Conservation (phyloP, 371 early-diverging fungal genomes). For the Mortierella sp. region DNA sequence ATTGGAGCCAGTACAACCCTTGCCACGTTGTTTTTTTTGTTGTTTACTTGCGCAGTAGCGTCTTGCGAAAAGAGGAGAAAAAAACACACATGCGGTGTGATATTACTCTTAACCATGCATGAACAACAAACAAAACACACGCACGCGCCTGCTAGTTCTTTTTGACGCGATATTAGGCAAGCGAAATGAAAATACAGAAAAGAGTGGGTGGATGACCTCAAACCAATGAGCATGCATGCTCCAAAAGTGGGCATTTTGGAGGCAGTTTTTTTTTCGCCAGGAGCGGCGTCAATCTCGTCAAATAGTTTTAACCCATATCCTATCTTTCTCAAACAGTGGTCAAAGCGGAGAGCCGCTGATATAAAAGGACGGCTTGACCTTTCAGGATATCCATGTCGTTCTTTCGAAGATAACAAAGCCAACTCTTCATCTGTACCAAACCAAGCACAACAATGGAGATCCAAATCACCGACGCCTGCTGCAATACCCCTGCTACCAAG, state of each 20-base stretch:
- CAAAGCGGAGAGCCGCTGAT: not conserved
- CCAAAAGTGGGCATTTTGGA: not conserved
- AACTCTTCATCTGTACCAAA: not conserved
- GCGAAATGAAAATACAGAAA: not conserved
- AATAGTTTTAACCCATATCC: not conserved
- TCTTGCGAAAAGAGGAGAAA: not conserved
- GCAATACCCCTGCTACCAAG: slow-evolving; percentile 35
- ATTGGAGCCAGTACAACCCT: not conserved
- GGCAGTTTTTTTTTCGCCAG: not conserved
- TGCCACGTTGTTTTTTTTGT: not conserved
- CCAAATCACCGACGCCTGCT: slow-evolving; percentile 34
- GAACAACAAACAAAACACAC: not conserved
- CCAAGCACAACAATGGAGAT: slow-evolving; percentile 13
- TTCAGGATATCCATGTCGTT: not conserved
- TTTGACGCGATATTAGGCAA: not conserved
- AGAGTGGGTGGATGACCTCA: not conserved
- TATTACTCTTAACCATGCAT: not conserved
- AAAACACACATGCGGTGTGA: not conserved
- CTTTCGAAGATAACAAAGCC: too few species aligned
- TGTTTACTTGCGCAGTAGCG: slow-evolving; percentile 1
- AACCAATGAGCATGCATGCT: not conserved
- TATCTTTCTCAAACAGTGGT: too few species aligned
- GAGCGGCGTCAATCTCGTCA: slow-evolving; percentile 6
- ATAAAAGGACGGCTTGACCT: not conserved
- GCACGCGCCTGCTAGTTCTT: not conserved